Evolutionary conservation across 2,329 filamentous ascomycete genomes (phyloP), one percentile per base, ranked within the genome.

Genomic region (Colletotrichum graminicola): DNA sequence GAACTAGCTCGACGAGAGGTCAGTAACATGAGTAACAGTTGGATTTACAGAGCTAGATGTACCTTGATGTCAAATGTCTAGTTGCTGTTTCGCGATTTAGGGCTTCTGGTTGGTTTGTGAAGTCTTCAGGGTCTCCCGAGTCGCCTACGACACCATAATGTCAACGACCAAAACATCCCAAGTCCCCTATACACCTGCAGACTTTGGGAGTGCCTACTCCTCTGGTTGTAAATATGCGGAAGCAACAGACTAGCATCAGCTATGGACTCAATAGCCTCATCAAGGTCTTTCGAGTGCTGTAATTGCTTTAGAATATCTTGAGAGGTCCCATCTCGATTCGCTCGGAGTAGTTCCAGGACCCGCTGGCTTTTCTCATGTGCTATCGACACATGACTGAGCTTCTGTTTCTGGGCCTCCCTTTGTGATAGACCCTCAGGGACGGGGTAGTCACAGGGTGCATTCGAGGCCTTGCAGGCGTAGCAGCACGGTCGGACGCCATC

Each of bases 391-490:
- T 47, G 11, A 34, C 14, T 69, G 5, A 69, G 45, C 45, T 65
- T 65, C 45, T 59, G 52, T 18, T 65, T 69, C 29, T 65, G 61
- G 4, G 66, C 66, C 54, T 69, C 21, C 3, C 29, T 57, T 54
- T 29, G 52, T 2, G 66, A 69, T n/a, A 69, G 54, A 7, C 66
- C 66, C 43, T 69, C 66, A 4, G 66, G 66, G 1, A 69, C 66
- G 18, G 61, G 66, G 14, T 69, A 69, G n/a, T 47, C 60, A 45
- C 66, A 69, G 21, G 54, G 52, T 7, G 2, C 34, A 12, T 65
- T 60, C 5, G 66, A 21, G 0, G 3, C 2, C 21, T 29, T n/a
- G 32, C 67, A 69, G 8, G 8, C 10, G 54, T 61, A 26, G 32
- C 67, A 69, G 18, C 26, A 60, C 11, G 67, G 67, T 32, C 61